Evolutionary conservation across 768 basidiomycete genomes (phyloP), one percentile per base, ranked within the genome.

Genomic region (Collybiopsis luxurians): DNA sequence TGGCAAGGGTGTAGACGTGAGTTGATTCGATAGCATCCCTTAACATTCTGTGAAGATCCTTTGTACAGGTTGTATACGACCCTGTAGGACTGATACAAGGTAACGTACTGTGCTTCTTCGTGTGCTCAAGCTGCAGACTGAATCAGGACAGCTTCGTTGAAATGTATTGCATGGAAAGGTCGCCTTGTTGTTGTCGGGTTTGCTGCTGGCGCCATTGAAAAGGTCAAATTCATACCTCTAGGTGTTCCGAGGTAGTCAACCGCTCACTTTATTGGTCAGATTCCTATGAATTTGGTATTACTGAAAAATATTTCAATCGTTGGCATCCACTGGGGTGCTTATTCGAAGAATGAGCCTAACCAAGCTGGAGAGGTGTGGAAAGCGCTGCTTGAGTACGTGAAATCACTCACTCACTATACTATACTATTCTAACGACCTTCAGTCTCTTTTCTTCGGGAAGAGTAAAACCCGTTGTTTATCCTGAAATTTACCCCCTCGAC

Each of bases 121-220:
- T 50, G 1, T 36, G 2, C 15, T 12, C 23, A 24, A 42, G 28
- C n/a, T 5, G n/a, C n/a, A 24, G 6, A 3, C 26, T 48, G 21
- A 19, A 5, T 34, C 13, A 6, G 13, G 31, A 12, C 44, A 91
- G 94, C 92, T 68, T 88, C 81, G 46, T 67, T 98, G 56, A 98
- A 95, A 68, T 96, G 94, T 68, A 91, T 95, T 56, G 90, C 89
- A 0, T 98, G 95, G 87, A 95, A 95, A 68, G 94, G 95, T 1
- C 83, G 96, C 13, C 87, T 90, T 1, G 64, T 99, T 11, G 90
- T 98, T n/a, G 87, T 99, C 51, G 97, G 96, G 5, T 98, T 95
- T 69, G 92, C 90, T 3, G 90, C 81, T 6, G 92, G 92, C 3
- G 71, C 78, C 12, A 92, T 96, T 54, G 92, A 95, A 70, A 91